phyloP scores from a whole-genome alignment of 1,139 yeast species.

The Magnusiomyces tetraspermus region DNA sequence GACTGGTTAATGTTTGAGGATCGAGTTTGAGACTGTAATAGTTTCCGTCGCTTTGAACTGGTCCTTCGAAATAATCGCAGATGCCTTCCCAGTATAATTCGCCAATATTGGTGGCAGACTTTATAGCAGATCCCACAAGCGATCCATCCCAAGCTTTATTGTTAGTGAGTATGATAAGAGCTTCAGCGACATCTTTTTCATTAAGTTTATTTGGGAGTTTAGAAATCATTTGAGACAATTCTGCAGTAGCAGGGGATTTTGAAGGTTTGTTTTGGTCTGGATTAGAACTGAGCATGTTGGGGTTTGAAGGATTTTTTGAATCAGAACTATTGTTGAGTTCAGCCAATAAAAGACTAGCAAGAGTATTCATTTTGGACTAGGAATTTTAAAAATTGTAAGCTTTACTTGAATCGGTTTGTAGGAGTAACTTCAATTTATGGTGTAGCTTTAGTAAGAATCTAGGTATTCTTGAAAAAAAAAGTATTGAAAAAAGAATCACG shows the following conservation, averaged over 20 bases:
- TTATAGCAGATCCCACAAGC: constrained; percentile 13
- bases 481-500: no score
- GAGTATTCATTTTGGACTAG: constrained; percentile 12
- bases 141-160: constrained; percentile 10
- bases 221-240: constrained; percentile 2
- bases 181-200: constrained; percentile 12
- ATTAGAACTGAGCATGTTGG: not conserved
- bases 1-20: constrained; percentile 5
- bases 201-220: constrained; percentile 6
- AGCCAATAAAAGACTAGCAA: constrained; percentile 5
- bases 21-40: constrained; percentile 5
- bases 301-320: not conserved
- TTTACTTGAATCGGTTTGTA: no score
- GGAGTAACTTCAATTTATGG: no score
- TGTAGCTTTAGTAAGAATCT: no score
- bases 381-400: no score
- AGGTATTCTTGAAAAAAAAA: no score
- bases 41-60: constrained; percentile 7
- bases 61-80: constrained; percentile 4
- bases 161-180: constrained; percentile 11
- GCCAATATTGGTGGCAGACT: constrained; percentile 1
- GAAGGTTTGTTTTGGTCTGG: constrained; percentile 2
- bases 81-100: constrained; percentile 11
- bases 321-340: constrained; percentile 3
- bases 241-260: constrained; percentile 3